Percentiles rank a stretch among this genome's conserved stretches.
These are phyloP conservation scores for Sclerotinia borealis DNA, from an alignment of 2,329 filamentous ascomycete species.

Conservation along the genomic window DNA sequence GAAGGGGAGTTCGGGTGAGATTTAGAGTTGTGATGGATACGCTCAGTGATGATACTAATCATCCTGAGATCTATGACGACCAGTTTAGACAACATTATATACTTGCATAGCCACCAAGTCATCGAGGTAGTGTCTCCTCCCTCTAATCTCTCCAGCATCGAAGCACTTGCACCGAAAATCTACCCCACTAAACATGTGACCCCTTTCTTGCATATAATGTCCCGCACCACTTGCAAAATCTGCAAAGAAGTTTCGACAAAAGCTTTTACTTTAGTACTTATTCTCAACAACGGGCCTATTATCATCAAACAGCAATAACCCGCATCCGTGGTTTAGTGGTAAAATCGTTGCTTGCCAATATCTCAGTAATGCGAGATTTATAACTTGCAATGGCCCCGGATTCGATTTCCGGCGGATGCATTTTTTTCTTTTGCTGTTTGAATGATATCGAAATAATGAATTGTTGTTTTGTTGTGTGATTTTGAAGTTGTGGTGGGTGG, in stretches of 20 bases:
- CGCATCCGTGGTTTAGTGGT: slow-evolving; percentile 16
- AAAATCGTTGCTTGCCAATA: slow-evolving; percentile 15
- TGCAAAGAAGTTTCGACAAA: background rate
- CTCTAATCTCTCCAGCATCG: background rate
- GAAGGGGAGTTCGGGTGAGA: background rate
- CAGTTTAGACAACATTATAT: background rate
- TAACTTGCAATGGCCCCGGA: slow-evolving; percentile 28
- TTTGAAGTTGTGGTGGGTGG: background rate
- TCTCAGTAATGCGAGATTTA: background rate
- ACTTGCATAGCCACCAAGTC: background rate
- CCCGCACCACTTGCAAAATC: background rate
- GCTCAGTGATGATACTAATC: background rate
- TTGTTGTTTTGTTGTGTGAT: too few species aligned
- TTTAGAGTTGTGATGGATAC: too few species aligned
- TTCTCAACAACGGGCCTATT: slow-evolving; percentile 13
- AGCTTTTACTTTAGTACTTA: too few species aligned
- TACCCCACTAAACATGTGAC: background rate
- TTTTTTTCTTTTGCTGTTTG: slow-evolving; percentile 9
- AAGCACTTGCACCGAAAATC: background rate
- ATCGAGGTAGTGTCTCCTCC: too few species aligned
- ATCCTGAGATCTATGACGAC: background rate
- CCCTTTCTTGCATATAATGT: background rate
- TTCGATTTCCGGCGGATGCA: slow-evolving; percentile 31
- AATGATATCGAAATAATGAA: background rate
- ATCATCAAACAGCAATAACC: background rate